Conservation (phyloP, 2,329 filamentous ascomycete species). For the Pseudocercospora pini-densiflorae region DNA sequence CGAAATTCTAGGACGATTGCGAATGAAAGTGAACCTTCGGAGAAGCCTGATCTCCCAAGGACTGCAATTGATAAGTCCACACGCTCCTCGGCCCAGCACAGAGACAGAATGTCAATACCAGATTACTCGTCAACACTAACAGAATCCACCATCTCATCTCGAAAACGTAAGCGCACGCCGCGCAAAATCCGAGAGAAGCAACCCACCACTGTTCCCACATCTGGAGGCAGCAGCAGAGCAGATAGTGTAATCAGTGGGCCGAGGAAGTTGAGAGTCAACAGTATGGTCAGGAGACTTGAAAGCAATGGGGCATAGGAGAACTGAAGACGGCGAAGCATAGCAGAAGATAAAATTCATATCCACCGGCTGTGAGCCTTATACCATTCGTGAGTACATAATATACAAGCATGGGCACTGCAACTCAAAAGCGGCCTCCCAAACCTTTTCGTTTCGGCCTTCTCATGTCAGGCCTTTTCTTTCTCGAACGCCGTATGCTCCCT, state of each 20-base stretch:
- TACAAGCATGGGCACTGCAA: constrained; percentile 10
- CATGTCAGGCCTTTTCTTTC: background rate
- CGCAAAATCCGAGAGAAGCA: constrained; percentile 16
- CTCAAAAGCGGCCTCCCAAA: constrained; percentile 4
- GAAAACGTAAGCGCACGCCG: constrained; percentile 23
- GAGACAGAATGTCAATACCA: background rate
- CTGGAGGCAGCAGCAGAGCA: constrained; percentile 10
- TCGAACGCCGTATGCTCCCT: constrained; percentile 5
- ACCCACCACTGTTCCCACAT: background rate
- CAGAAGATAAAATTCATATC: background rate
- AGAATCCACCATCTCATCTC: background rate
- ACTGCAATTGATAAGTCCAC: too few species aligned
- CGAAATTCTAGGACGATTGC: background rate
- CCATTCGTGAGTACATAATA: constrained; percentile 6
- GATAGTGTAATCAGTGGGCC: constrained; percentile 23
- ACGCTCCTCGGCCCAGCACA: background rate
- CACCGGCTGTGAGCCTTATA: background rate
- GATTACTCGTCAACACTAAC: background rate
- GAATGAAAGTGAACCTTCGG: background rate
- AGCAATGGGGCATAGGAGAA: background rate
- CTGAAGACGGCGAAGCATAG: background rate
- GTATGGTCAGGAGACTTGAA: constrained; percentile 18
- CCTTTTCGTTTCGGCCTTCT: constrained; percentile 8
- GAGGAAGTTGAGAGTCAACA: constrained; percentile 23
- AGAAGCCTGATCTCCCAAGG: background rate